Conservation (phyloP, 1,284 basidiomycete species). For the Tausonia pullulans region DNA sequence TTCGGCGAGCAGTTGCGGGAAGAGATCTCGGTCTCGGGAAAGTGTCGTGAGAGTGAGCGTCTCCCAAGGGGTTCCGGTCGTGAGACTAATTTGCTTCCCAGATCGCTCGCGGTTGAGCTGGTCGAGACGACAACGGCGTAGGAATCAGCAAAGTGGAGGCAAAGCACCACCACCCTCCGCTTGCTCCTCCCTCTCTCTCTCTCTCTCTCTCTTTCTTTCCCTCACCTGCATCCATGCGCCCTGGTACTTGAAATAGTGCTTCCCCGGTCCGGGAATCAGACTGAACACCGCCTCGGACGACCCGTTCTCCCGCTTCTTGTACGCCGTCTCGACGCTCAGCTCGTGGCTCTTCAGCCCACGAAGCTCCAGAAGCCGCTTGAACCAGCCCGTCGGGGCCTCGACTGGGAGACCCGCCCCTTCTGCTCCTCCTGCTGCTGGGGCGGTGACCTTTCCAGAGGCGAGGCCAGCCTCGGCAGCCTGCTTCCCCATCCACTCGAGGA, state of each 20-base stretch:
- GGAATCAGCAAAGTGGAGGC: background rate
- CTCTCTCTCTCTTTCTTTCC: too few species aligned
- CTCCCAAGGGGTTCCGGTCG: conserved; percentile 92
- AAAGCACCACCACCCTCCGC: background rate
- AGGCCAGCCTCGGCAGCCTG: conserved; percentile 31
- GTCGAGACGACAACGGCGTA: background rate
- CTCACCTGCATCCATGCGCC: conserved; percentile 91
- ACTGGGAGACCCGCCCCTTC: background rate
- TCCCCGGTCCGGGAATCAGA: conserved; percentile 89
- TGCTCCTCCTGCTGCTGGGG: background rate
- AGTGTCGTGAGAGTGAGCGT: conserved; percentile 91
- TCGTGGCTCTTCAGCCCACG: conserved; percentile 68
- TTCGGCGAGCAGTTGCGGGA: conserved; percentile 70
- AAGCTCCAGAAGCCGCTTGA: conserved; percentile 27
- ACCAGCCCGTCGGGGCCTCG: background rate
- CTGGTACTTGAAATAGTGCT: conserved; percentile 80
- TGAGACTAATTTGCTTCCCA: conserved; percentile 77
- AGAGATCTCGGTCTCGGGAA: conserved; percentile 68
- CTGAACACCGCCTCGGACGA: conserved; percentile 77
- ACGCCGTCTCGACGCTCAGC: conserved; percentile 83
- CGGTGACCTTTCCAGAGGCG: conserved; percentile 21
- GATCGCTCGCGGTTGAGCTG: conserved; percentile 89
- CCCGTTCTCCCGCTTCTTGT: conserved; percentile 80
- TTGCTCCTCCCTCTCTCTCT: background rate
- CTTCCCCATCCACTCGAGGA: conserved; percentile 88